These are phyloP conservation scores for Sophora flavescens DNA, from an alignment of 306 rosid genomes.

Conservation along the genomic window DNA sequence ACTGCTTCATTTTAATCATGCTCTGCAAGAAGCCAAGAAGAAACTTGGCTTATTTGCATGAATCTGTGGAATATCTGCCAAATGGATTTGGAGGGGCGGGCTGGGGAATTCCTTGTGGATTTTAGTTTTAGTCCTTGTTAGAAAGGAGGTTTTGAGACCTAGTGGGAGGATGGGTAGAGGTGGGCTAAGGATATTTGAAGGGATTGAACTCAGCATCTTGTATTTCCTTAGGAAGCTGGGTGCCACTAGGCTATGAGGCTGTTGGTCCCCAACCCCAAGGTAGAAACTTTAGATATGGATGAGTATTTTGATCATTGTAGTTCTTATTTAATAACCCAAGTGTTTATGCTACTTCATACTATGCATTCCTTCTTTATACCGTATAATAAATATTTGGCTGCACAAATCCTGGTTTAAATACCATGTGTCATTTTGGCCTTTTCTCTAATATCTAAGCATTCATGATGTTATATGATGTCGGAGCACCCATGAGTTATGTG, in stretches of 20 bases:
- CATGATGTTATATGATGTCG: slow-evolving; percentile 8
- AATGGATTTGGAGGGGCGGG: neutral
- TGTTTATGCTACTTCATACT: slow-evolving; percentile 8
- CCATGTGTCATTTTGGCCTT: neutral
- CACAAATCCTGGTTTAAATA: neutral
- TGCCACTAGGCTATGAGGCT: too few species aligned
- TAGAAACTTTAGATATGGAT: neutral
- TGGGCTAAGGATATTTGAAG: neutral
- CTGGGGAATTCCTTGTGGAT: neutral
- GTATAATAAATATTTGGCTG: neutral
- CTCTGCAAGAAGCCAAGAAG: slow-evolving; percentile 2
- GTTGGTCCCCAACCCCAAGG: neutral
- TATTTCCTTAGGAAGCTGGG: too few species aligned
- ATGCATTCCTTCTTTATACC: neutral
- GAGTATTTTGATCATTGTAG: neutral
- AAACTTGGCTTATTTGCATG: slow-evolving; percentile 19
- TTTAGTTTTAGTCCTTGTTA: neutral
- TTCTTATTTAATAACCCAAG: neutral
- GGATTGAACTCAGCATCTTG: neutral
- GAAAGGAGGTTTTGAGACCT: neutral
- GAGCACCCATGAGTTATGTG: slow-evolving; percentile 2
- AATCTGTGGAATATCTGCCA: neutral
- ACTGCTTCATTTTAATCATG: slow-evolving; percentile 10
- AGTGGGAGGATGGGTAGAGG: neutral
- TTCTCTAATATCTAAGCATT: neutral